phyloP scores from a whole-genome alignment of 345 rosid genomes.

The Erodium maritimum region DNA sequence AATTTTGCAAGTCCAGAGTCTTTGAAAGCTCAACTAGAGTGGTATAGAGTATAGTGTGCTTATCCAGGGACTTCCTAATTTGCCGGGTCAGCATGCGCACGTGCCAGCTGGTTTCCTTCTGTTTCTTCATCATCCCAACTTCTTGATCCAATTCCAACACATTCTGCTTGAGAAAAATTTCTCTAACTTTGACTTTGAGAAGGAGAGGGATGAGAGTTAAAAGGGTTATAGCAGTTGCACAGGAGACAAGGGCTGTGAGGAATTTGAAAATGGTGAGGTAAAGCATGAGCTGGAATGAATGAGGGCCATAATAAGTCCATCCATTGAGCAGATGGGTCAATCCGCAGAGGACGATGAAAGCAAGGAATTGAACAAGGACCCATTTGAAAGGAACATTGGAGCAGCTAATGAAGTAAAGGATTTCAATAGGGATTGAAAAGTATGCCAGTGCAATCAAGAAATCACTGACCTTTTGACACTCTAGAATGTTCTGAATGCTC shows the following conservation, averaged over 20 bases:
- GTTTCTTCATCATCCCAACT: slow-evolving; percentile 82
- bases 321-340: slow-evolving; percentile 79
- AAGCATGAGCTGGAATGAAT: slow-evolving; percentile 69
- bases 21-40: slow-evolving; percentile 85
- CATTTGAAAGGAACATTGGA: slow-evolving; percentile 92
- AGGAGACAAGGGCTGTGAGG: slow-evolving; percentile 79
- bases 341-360: slow-evolving; percentile 91
- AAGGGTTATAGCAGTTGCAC: slow-evolving; percentile 82
- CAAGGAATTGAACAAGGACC: slow-evolving; percentile 79
- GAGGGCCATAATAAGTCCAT: slow-evolving; percentile 84
- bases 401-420: slow-evolving; percentile 84
- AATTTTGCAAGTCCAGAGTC: slow-evolving; percentile 75
- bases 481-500: slow-evolving; percentile 54
- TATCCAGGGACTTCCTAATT: slow-evolving; percentile 80
- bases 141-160: slow-evolving; percentile 78
- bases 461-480: slow-evolving; percentile 89
- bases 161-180: slow-evolving; percentile 79
- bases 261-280: slow-evolving; percentile 70
- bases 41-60: slow-evolving; percentile 67
- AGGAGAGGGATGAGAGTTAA: slow-evolving; percentile 78
- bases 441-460: slow-evolving; percentile 78
- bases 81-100: slow-evolving; percentile 70
- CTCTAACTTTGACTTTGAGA: slow-evolving; percentile 81
- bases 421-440: slow-evolving; percentile 88
- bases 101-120: too few species aligned